Conservation (phyloP, 2,329 filamentous ascomycete genomes). For the Phoma sp. region DNA sequence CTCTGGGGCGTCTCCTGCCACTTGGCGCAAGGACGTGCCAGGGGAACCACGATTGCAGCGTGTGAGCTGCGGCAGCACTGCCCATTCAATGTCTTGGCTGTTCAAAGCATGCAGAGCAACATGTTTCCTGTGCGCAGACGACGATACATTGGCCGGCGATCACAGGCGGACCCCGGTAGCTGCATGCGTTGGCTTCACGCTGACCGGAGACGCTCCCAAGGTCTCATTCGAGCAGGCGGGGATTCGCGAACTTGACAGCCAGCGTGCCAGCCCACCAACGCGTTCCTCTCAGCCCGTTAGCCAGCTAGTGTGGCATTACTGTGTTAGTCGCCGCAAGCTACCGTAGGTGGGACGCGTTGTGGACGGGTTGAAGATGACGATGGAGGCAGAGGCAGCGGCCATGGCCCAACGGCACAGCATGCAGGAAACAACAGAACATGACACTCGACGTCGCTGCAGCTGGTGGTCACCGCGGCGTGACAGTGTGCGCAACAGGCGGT, state of each 20-base stretch:
- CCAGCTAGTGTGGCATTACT: conserved; percentile 1
- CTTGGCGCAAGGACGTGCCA: conserved; percentile 14
- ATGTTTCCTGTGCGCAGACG: conserved; percentile 33
- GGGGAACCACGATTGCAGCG: conserved; percentile 14
- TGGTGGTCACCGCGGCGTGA: conserved; percentile 14
- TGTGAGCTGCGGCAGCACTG: conserved; percentile 32
- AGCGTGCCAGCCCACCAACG: conserved; percentile 13
- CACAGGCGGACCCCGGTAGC: conserved; percentile 39
- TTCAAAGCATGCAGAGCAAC: conserved; percentile 32
- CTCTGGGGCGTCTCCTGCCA: conserved; percentile 10
- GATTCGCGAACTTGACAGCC: conserved; percentile 26
- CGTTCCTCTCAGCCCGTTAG: conserved; percentile 22
- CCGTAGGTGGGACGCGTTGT: conserved; percentile 10
- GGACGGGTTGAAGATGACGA: neutral
- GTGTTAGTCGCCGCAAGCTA: conserved; percentile 16
- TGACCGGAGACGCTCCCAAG: conserved; percentile 27
- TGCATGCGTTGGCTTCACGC: conserved; percentile 46
- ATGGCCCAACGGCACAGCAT: neutral
- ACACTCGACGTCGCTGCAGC: conserved; percentile 1
- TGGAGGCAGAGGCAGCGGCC: too few species aligned
- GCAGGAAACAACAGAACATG: neutral
- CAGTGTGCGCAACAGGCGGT: conserved; percentile 14
- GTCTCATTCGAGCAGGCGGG: conserved; percentile 41
- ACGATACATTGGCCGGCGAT: conserved; percentile 42
- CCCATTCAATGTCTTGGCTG: conserved; percentile 38